Evolutionary conservation across 805 yeast genomes (phyloP).

Genomic region (Candida suzukii): DNA sequence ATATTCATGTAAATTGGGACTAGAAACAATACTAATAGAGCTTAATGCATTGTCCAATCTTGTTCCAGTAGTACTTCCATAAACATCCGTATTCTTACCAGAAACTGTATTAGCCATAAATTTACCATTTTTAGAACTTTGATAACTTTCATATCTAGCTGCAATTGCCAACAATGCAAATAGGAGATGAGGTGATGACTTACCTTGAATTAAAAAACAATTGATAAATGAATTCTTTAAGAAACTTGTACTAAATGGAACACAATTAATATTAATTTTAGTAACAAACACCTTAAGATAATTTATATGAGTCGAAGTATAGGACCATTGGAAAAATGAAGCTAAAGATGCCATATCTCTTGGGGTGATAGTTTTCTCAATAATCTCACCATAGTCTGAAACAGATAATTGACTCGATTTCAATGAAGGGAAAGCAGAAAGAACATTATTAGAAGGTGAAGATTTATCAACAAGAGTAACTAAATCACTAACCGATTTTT

Average conservation of each 20-base stretch:
- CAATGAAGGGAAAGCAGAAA: constrained; percentile 20
- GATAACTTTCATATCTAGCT: constrained; percentile 42
- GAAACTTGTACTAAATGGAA: constrained; percentile 29
- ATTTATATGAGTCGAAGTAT: constrained; percentile 23
- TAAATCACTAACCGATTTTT: not conserved
- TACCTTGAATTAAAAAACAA: constrained; percentile 24
- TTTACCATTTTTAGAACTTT: constrained; percentile 10
- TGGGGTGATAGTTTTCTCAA: constrained; percentile 21
- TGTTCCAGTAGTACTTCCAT: no score
- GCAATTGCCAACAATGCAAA: constrained; percentile 72
- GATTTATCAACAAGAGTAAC: not conserved
- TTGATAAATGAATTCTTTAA: constrained; percentile 26
- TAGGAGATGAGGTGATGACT: constrained; percentile 52
- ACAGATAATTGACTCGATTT: constrained; percentile 9
- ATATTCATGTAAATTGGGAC: not conserved
- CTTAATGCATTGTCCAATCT: not conserved
- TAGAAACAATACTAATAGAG: not conserved
- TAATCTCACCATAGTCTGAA: constrained; percentile 20
- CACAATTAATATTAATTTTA: constrained; percentile 25
- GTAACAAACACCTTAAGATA: constrained; percentile 27
- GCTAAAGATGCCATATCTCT: constrained; percentile 20
- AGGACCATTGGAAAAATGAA: constrained; percentile 22
- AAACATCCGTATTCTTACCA: no score
- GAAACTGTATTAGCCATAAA: no score
- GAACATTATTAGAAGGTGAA: not conserved